Percentiles rank a stretch among this genome's conserved stretches.
Evolutionary conservation across 163 green algal species (phyloP).

Genomic region (Chlorella variabilis): DNA sequence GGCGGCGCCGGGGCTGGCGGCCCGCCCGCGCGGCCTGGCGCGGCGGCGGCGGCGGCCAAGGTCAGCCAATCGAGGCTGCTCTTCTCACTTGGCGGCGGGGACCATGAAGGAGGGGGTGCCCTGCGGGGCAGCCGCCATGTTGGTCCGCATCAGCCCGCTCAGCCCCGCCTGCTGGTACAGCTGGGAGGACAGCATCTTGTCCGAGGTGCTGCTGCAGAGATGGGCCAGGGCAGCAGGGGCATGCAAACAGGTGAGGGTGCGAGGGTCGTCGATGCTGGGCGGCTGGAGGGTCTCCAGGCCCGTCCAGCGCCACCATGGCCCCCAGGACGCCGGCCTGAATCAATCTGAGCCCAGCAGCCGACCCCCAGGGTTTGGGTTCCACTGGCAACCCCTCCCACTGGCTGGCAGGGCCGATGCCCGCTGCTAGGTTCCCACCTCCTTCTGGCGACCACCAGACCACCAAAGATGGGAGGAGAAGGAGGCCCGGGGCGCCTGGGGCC

Average conservation of each 20-base stretch:
- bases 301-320: neutral
- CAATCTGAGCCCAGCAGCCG: too few species aligned
- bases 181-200: constrained; percentile 66
- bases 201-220: constrained; percentile 15
- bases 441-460: too few species aligned
- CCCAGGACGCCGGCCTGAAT: too few species aligned
- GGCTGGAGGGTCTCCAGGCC: neutral
- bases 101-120: constrained; percentile 4
- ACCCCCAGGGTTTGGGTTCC: constrained; percentile 5
- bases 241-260: neutral
- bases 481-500: too few species aligned
- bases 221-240: neutral
- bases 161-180: constrained; percentile 69
- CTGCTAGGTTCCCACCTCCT: too few species aligned
- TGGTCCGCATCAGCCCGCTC: constrained; percentile 52
- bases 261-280: constrained; percentile 1
- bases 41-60: too few species aligned
- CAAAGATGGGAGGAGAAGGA: too few species aligned
- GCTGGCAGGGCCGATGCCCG: too few species aligned
- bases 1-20: neutral
- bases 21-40: neutral
- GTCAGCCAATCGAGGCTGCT: too few species aligned
- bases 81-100: constrained; percentile 40
- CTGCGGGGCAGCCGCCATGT: neutral
- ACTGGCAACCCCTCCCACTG: neutral